These are phyloP conservation scores for Scalesia atractyloides DNA, from an alignment of 129 eudicot genomes.

Conservation along the genomic window DNA sequence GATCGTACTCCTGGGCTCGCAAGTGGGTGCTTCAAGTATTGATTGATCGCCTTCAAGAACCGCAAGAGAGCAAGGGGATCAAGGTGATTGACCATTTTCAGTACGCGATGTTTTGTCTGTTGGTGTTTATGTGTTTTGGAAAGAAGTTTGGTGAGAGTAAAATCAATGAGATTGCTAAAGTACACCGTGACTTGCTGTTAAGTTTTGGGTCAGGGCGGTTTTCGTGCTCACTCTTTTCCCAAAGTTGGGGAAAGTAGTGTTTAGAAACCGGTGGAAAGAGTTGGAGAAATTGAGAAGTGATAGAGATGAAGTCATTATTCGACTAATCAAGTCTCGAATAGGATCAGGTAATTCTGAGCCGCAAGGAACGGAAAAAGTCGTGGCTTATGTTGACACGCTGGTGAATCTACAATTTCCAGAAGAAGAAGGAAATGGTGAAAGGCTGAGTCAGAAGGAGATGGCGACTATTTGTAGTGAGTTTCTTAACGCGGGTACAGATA, in stretches of 20 bases:
- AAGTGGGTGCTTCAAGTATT: constrained; percentile 43
- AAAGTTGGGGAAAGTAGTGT: constrained; percentile 42
- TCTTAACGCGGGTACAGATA: constrained; percentile 62
- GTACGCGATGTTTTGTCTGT: constrained; percentile 59
- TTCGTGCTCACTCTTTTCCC: constrained; percentile 45
- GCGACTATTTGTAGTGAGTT: constrained; percentile 56
- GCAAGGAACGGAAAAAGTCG: constrained; percentile 13
- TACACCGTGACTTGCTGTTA: constrained; percentile 34
- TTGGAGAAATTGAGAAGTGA: constrained; percentile 18
- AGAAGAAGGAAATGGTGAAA: constrained; percentile 29
- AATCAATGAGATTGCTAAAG: constrained; percentile 43
- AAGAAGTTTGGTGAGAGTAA: constrained; percentile 47
- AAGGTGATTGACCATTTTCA: constrained; percentile 53
- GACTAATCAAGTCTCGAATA: constrained; percentile 46
- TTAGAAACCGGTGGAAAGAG: constrained; percentile 52
- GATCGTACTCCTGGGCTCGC: constrained; percentile 43
- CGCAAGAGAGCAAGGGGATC: constrained; percentile 16
- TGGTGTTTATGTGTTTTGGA: constrained; percentile 73
- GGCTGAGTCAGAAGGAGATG: constrained; percentile 43
- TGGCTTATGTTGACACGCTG: constrained; percentile 64
- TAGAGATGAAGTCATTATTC: constrained; percentile 38
- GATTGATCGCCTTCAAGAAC: constrained; percentile 10
- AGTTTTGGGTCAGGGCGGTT: constrained; percentile 25
- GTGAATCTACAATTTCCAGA: constrained; percentile 41
- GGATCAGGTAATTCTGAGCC: neutral